Evolutionary conservation across 73 alveolate species (phyloP), one percentile per base, ranked within the genome.

Genomic region (Breviolum minutum): DNA sequence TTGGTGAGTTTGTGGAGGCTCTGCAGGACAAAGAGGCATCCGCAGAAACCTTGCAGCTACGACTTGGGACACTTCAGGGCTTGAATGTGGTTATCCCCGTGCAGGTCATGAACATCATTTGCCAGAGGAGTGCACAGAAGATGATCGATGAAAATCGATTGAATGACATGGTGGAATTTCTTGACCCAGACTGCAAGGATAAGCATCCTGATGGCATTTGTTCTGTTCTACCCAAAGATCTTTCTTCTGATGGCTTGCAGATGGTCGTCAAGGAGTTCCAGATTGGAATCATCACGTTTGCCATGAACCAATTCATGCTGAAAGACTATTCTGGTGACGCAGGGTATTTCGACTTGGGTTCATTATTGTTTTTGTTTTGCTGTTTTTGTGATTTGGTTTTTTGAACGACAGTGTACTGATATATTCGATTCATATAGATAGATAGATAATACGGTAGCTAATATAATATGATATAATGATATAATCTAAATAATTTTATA

Each of bases 1-100:
- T 62, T 27, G 17, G n/a, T 8, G 94, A 85, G 27, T 61, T 85
- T 16, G 30, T 85, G 63, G 94, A 85, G 63, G 94, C 94, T n/a
- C 12, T 85, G 94, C 94, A 85, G 8, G 94, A 85, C 68, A 61
- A 61, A 16, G 94, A 85, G 26, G 94, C 94, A 5, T 11, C 80
- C 10, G 29, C 94, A 22, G 9, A 48, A 10, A 85, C 94, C n/a
- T 26, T 85, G 77, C 9, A 22, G 3, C 17, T n/a, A 11, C 26
- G 79, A 26, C 71, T 48, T 40, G 20, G 6, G 6, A 29, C 79
- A 4, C 63, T 85, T 12, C 26, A 14, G 77, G 76, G 10, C 14
- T 10, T 61, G 63, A n/a, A 62, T 2, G 80, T 85, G 64, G 24
- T 32, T 3, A 8, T 85, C n/a, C 94, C 94, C 14, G 12, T 29